Base-by-base conservation (phyloP, 352 stramenopile genomes). In the Halophytophthora polymorphica region DNA sequence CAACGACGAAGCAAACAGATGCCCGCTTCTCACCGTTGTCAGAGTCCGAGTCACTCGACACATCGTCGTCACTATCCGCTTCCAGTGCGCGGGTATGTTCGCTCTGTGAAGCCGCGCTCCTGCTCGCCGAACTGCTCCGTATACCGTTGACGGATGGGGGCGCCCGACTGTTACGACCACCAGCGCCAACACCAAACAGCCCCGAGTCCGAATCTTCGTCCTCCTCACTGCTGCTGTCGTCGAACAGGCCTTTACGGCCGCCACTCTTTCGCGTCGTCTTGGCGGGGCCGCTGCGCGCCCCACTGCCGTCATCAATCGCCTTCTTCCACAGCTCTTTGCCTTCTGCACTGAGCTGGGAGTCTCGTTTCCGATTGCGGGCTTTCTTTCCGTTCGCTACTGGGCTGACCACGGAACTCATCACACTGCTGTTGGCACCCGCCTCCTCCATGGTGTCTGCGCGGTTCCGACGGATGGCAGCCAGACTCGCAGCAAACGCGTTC, bases 281-380 rank as follows among this genome's bases (percentile, higher is more conserved):
- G n/a, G 43, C 43, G 2, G 50, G 25, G 19, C 36, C 13, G 22
- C 48, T 35, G 31, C 47, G 44, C 17, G 42, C 36, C 14, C 63
- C 57, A 39, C 25, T 8, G 25, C 68, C 65, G n/a, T 45, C 44
- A 14, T 52, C 53, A 18, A 91, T 83, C 8, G 77, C 82, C 41
- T 88, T 85, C 49, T 84, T 70, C 29, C 88, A 52, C 3, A 93
- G 73, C n/a, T 73, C 66, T 28, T 93, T 93, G 10, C 75, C 79
- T 52, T 90, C 82, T 21, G 79, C 76, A 56, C 82, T 93, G 10
- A 90, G 61, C 47, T 90, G 82, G 1, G 69, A 85, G 44, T 90
- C 64, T 18, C 79, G 74, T 42, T 80, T 87, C 15, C 82, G 74
- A 61, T 78, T 73, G 33, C 73, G 71, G 29, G 52, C 49, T 19